Percentiles rank a stretch among this genome's conserved stretches.
Conservation (phyloP, 371 early-diverging fungal species). For the Coelomomyces lativittatus region DNA sequence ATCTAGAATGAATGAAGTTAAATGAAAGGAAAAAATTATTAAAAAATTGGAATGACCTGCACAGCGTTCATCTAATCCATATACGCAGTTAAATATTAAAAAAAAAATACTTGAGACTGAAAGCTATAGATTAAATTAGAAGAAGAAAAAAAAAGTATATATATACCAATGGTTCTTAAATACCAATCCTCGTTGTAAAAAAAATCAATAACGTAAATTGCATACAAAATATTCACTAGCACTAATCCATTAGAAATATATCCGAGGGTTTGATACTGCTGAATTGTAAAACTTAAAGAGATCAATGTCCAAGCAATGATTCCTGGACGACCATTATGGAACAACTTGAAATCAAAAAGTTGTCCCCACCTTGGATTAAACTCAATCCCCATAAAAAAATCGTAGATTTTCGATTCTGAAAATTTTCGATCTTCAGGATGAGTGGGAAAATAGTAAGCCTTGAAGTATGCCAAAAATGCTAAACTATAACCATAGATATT, state of each 20-base stretch:
- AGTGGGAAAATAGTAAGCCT: constrained; percentile 53
- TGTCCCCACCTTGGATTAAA: constrained; percentile 58
- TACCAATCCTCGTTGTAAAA: constrained; percentile 71
- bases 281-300: constrained; percentile 46
- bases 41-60: no score
- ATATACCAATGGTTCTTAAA: constrained; percentile 47
- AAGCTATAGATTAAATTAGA: no score
- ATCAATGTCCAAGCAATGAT: constrained; percentile 67
- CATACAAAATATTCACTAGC: constrained; percentile 48
- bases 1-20: constrained; percentile 7
- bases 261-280: constrained; percentile 47
- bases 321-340: constrained; percentile 65
- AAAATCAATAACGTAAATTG: constrained; percentile 55
- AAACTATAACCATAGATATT: constrained; percentile 59
- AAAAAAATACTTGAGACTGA: no score
- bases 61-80: no score
- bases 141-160: not conserved
- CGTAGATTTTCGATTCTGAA: constrained; percentile 15
- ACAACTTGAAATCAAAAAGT: constrained; percentile 57
- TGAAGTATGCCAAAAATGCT: constrained; percentile 35
- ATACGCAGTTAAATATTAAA: no score
- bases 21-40: not conserved
- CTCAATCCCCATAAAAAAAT: constrained; percentile 23
- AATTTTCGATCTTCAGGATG: constrained; percentile 65
- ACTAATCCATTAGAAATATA: constrained; percentile 61